Percentiles rank a stretch among this genome's conserved stretches.
These are phyloP conservation scores for Wickerhamiella musiphila DNA, from an alignment of 805 yeast genomes.

Conservation along the genomic window DNA sequence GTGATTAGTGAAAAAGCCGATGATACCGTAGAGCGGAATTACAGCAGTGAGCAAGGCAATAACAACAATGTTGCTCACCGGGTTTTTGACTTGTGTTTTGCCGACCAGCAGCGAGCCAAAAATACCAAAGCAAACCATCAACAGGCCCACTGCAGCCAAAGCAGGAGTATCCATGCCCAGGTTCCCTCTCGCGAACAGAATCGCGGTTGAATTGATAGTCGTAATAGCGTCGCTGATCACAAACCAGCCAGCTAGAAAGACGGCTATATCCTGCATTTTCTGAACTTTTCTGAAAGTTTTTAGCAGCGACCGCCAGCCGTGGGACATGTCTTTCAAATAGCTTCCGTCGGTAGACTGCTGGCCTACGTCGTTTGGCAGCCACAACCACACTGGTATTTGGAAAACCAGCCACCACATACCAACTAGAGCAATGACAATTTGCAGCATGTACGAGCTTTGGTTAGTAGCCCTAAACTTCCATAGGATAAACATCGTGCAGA, in stretches of 20 bases:
- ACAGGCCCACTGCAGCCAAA: constrained; percentile 44
- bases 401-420: constrained; percentile 68
- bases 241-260: constrained; percentile 59
- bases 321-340: constrained; percentile 23
- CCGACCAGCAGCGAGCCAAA: constrained; percentile 47
- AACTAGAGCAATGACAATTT: constrained; percentile 41
- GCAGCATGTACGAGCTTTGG: constrained; percentile 25
- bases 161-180: constrained; percentile 50
- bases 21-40: constrained; percentile 54
- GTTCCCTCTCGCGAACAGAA: constrained; percentile 56
- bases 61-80: constrained; percentile 32
- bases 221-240: constrained; percentile 58
- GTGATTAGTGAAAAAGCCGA: constrained; percentile 39
- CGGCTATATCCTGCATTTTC: constrained; percentile 43
- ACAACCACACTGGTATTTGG: constrained; percentile 40
- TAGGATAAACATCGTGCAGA: constrained; percentile 36
- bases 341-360: not conserved
- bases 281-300: constrained; percentile 43
- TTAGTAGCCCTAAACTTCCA: constrained; percentile 24
- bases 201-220: constrained; percentile 65
- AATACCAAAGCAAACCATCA: constrained; percentile 52
- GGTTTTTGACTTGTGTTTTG: constrained; percentile 27
- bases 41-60: constrained; percentile 39
- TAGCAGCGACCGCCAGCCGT: constrained; percentile 47
- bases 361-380: constrained; percentile 24